Evolutionary conservation across 78 protist species (phyloP), one percentile per base, ranked within the genome.

Genomic region (Dictyostelium capitatum): DNA sequence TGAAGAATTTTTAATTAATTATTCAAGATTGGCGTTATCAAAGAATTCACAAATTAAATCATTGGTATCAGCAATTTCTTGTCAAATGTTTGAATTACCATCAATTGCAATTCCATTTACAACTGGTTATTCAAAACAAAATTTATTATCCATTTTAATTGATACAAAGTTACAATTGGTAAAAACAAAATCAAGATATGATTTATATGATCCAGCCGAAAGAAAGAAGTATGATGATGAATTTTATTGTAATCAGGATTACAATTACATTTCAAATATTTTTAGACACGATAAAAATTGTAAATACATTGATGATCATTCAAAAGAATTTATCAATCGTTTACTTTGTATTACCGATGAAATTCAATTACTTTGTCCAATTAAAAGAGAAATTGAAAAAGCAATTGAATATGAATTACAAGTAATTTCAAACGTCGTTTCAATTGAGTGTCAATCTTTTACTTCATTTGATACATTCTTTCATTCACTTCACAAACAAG

Each of bases 71-170:
- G 81, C 93, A 0, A 77, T 87, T 7, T n/a, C 79, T 3, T 87
- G 93, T 64, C 93, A 87, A 77, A 87, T 87, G 93, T 87, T 87
- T 87, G 93, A 87, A 73, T 17, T 87, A 14, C 93, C 93, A 3
- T 77, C 85, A 0, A 87, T 87, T 3, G 77, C 82, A 1, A 28
- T 77, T 0, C 84, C 93, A 7, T 87, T 87, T 50, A 64, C 74
- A 20, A 87, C 93, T 28, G 93, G 93, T 14, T 77, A 74, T 12
- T 78, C 83, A 20, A 77, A 72, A 50, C 69, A 74, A 20, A 87
- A 87, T 56, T 15, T 87, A 10, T 11, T 87, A 6, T 50, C 47
- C 4, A 62, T 46, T 6, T 12, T 87, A 23, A 43, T 50, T 6
- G 46, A 37, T 14, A 82, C 80, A 1, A 15, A 80, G 30, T 46